A percentile compares a stretch with the other conserved stretches of the same genome.
Evolutionary conservation across 805 yeast species (phyloP).

Genomic region (Candida bentonensis): DNA sequence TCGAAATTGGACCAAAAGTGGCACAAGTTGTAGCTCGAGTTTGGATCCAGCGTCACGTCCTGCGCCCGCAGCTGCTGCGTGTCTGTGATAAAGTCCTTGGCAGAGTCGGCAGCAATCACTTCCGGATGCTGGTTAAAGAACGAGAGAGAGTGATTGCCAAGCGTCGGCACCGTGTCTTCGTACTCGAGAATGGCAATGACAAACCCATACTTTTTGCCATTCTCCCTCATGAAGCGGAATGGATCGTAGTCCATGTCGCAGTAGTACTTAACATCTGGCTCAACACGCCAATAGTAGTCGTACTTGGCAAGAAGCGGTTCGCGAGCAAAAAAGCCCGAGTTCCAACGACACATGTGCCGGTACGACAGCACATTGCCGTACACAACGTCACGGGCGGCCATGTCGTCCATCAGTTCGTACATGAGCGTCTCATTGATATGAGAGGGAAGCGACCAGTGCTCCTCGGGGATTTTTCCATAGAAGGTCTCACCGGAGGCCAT

Average conservation of each 20-base stretch:
- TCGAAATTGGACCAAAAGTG: conserved; percentile 86
- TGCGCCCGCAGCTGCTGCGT: conserved; percentile 29
- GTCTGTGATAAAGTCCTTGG: conserved; percentile 43
- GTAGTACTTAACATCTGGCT: conserved; percentile 77
- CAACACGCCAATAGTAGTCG: conserved; percentile 91
- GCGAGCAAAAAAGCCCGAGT: conserved; percentile 79
- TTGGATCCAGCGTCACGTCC: conserved; percentile 25
- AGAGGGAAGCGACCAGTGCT: conserved; percentile 70
- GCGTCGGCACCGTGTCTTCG: conserved; percentile 68
- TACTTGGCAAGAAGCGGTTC: conserved; percentile 58
- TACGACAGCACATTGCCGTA: conserved; percentile 57
- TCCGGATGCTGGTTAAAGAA: conserved; percentile 47
- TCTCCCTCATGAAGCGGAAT: conserved; percentile 62
- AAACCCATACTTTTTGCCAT: conserved; percentile 73
- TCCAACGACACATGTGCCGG: conserved; percentile 92
- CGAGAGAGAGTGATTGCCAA: conserved; percentile 64
- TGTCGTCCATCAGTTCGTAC: conserved; percentile 31
- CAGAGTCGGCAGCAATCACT: conserved; percentile 48
- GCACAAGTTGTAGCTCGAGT: conserved; percentile 60
- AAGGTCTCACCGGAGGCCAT: conserved; percentile 64
- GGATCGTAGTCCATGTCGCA: conserved; percentile 71
- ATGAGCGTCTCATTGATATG: conserved; percentile 49
- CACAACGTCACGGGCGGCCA: conserved; percentile 35
- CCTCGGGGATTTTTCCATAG: conserved; percentile 69
- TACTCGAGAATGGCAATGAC: conserved; percentile 75